Base-by-base conservation (phyloP, 2,329 filamentous ascomycete genomes). In the Hypoxylon sp. region DNA sequence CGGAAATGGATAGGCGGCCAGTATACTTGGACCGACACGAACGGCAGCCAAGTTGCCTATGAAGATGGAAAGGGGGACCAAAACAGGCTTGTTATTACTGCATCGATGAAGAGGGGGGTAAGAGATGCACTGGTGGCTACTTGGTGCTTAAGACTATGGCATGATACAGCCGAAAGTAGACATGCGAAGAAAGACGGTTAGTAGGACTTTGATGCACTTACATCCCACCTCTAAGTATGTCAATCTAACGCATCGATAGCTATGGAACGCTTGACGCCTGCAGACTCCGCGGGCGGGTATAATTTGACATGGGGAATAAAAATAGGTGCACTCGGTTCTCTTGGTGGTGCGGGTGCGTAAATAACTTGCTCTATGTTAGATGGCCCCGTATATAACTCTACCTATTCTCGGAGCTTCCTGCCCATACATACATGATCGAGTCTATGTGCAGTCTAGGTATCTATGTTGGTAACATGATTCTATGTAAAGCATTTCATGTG, bases 101-200 rank as follows among this genome's bases (percentile, higher is more conserved):
- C n/a, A 9, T 3, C 47, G 2, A 48, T 48, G 37, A 6, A 40
- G 13, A 48, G 27, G 17, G 37, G 21, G 3, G 29, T 34, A 16
- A 52, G 55, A n/a, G 50, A 55, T 30, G 37, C 51, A 2, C 37
- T 55, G 7, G 50, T 34, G 2, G 55, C 46, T 8, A 32, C 38
- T 2, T 57, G 50, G 55, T 57, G 55, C 21, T 41, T 55, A 21
- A 57, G 38, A 34, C 19, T 57, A 31, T 57, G 55, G 51, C 43
- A 57, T 16, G 50, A 57, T 27, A 55, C 46, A 15, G 46, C 55
- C 12, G 51, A 57, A 40, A 57, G 55, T 17, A 51, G 25, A 8
- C 26, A 20, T 15, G 45, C 50, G 3, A 44, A 48, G 34, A 47
- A 30, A 23, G 41, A 57, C 13, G 27, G 50, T 55, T 11, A 48